phyloP scores from a whole-genome alignment of 148 eudicot genomes.

The Camellia granthamiana region DNA sequence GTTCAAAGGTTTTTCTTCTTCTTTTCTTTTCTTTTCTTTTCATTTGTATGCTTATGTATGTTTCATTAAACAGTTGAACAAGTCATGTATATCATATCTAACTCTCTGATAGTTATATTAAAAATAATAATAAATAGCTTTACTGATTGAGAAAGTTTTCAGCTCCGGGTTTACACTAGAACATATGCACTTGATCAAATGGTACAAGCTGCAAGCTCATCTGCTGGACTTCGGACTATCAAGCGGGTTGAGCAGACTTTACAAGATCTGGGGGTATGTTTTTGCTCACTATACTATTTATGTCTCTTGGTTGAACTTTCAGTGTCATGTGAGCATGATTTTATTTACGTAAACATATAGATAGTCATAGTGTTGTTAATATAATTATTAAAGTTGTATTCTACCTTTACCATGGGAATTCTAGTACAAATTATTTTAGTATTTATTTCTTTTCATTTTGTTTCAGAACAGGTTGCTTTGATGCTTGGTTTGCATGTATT shows the following conservation, averaged over 20 bases:
- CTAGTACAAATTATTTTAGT: neutral
- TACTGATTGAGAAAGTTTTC: slow-evolving; percentile 35
- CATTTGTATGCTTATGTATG: neutral
- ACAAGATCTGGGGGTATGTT: slow-evolving; percentile 96
- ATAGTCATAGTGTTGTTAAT: too few species aligned
- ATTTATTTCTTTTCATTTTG: neutral
- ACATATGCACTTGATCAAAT: slow-evolving; percentile 93
- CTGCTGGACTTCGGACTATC: slow-evolving; percentile 94
- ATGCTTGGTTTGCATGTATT: neutral
- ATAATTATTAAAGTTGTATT: too few species aligned
- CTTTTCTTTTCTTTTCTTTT: neutral
- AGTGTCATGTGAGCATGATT: slow-evolving; percentile 1
- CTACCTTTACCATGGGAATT: too few species aligned
- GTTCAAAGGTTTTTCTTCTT: neutral
- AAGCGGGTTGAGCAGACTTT: slow-evolving; percentile 93
- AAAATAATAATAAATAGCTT: neutral
- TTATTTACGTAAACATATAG: neutral
- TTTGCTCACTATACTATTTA: slow-evolving; percentile 20
- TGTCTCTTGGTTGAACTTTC: neutral
- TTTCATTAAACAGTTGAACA: neutral
- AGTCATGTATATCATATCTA: neutral
- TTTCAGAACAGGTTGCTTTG: neutral
- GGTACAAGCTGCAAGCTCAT: slow-evolving; percentile 95
- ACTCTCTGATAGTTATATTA: neutral
- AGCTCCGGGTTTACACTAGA: slow-evolving; percentile 88